Percentiles rank a stretch among this genome's conserved stretches.
These are phyloP conservation scores for Suillus subalutaceus DNA, from an alignment of 768 basidiomycete species.

Conservation along the genomic window DNA sequence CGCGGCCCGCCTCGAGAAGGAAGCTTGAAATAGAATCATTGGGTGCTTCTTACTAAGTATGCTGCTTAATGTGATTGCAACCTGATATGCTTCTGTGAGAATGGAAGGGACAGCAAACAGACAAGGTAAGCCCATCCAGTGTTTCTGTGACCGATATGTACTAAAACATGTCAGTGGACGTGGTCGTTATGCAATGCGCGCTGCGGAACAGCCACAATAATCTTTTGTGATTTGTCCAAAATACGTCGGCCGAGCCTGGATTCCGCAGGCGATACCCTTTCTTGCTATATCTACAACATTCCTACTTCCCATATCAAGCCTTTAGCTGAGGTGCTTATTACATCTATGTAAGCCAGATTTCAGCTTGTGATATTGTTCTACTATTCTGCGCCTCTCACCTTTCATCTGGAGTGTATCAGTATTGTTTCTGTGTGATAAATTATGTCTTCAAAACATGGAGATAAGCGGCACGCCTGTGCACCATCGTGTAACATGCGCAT, in stretches of 20 bases:
- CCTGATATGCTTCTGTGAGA: neutral
- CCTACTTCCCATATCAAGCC: neutral
- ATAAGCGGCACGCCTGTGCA: no score
- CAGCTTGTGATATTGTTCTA: neutral
- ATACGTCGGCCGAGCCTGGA: neutral
- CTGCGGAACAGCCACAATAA: neutral
- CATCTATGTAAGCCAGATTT: neutral
- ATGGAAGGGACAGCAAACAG: neutral
- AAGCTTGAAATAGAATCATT: neutral
- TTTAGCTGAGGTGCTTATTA: neutral
- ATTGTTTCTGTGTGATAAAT: neutral
- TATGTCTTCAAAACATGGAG: neutral
- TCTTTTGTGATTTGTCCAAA: neutral
- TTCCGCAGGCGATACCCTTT: neutral
- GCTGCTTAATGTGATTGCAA: neutral
- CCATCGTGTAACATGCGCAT: neutral
- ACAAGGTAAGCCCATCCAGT: neutral
- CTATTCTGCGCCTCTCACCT: neutral
- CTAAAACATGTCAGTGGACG: neutral
- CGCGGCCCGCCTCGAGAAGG: constrained; percentile 57
- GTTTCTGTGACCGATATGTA: no score
- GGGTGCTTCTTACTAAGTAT: neutral
- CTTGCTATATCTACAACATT: neutral
- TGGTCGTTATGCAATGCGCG: neutral
- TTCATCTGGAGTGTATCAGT: neutral